These are phyloP conservation scores for Pistacia integerrima DNA, from an alignment of 345 rosid genomes.

Conservation along the genomic window DNA sequence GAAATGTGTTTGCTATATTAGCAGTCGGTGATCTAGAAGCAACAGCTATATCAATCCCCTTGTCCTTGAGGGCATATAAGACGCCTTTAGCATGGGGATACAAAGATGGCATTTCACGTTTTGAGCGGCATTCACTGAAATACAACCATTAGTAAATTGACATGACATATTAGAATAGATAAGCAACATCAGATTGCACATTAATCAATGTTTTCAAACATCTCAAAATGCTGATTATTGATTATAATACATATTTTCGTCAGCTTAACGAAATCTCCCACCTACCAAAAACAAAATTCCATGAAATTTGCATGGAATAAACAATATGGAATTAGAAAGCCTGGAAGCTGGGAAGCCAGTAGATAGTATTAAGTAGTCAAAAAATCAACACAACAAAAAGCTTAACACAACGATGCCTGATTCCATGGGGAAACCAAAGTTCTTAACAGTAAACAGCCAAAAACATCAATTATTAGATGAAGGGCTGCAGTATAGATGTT, in stretches of 20 bases:
- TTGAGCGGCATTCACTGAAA: constrained; percentile 61
- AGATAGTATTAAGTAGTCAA: too few relatives aligned
- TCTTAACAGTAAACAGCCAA: too few relatives aligned
- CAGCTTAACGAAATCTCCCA: not conserved
- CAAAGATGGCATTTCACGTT: constrained; percentile 72
- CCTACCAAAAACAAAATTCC: not conserved
- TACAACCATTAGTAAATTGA: not conserved
- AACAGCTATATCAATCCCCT: constrained; percentile 70
- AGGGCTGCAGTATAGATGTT: too few relatives aligned
- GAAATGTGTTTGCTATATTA: constrained; percentile 67
- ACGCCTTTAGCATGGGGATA: constrained; percentile 82
- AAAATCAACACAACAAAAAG: too few relatives aligned
- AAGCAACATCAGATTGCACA: not conserved
- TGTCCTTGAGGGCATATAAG: constrained; percentile 64
- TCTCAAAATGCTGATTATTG: not conserved
- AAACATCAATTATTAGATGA: too few relatives aligned
- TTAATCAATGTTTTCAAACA: not conserved
- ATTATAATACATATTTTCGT: not conserved
- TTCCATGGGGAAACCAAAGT: too few relatives aligned
- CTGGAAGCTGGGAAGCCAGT: too few relatives aligned
- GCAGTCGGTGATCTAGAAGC: constrained; percentile 84
- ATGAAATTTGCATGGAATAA: not conserved
- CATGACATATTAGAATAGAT: too few relatives aligned
- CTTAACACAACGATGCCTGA: too few relatives aligned
- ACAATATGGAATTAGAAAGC: too few relatives aligned